Base-by-base conservation (phyloP, 768 basidiomycete genomes). In the Serendipita sp. region DNA sequence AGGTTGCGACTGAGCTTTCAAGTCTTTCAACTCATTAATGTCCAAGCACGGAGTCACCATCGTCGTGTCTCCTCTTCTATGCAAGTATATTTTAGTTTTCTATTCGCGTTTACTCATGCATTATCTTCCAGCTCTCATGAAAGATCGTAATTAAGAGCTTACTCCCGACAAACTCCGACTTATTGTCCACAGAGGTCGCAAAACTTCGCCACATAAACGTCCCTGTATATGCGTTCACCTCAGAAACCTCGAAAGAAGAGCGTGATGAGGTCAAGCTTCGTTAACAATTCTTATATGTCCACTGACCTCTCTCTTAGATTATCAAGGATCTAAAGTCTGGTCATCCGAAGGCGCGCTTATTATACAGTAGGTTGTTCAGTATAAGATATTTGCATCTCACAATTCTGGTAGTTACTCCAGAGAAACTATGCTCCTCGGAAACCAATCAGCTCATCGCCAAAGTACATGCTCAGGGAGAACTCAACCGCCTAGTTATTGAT, bases 401-500 rank as follows among this genome's bases (percentile, higher is more conserved):
- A 65, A 7, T 32, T 13, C 54, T 8, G 2, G 15, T 66, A 89
- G 89, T 83, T 35, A 91, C 90, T 0, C 90, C 91, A 0, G 91
- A 93, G 71, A 83, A 82, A 63, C 75, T 91, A 46, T 79, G 78
- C 58, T 80, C 76, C 0, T 48, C 74, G 5, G 82, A 85, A 8
- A 81, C 90, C 64, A 72, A 78, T 65, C 72, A 72, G 36, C 71
- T 83, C 0, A 74, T 93, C 32, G 72, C 75, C 4, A 72, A 70
- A 1, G 70, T 85, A 15, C 77, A 89, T 66, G 70, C 76, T n/a
- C 77, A 83, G 15, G 75, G 78, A 5, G 78, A 82, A 64, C 75
- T 92, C 2, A 87, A 85, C 66, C 78, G 89, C 4, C 76, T 93
- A 3, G 87, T 92, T 11, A 79, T 92, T 2, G 90, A 92, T 65